phyloP scores from a whole-genome alignment of 495 filamentous ascomycete species.

The Aspergillus leporis region DNA sequence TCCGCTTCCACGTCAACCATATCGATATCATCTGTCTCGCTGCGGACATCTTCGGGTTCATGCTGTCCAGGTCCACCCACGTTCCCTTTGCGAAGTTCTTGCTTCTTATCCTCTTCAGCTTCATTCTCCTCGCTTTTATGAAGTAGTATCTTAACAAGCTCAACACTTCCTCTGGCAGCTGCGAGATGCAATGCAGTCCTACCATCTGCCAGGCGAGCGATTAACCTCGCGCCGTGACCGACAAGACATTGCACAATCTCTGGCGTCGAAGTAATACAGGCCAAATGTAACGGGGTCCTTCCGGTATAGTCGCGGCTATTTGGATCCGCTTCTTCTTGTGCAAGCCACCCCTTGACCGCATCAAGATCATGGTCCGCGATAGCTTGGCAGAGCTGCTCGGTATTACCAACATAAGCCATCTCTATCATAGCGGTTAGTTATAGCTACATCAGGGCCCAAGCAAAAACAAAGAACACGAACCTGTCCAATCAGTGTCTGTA shows the following conservation, averaged over 20 bases:
- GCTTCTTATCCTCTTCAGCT: constrained; percentile 59
- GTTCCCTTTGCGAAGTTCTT: constrained; percentile 46
- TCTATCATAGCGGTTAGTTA: constrained; percentile 25
- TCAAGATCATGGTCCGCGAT: constrained; percentile 70
- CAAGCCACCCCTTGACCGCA: constrained; percentile 66
- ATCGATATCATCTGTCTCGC: constrained; percentile 23
- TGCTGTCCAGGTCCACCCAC: constrained; percentile 41
- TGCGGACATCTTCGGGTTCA: constrained; percentile 1
- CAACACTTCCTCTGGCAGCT: constrained; percentile 62
- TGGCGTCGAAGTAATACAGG: constrained; percentile 62
- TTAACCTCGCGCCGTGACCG: constrained; percentile 69
- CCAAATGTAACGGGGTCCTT: constrained; percentile 75
- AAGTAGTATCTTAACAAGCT: constrained; percentile 69
- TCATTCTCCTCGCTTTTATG: constrained; percentile 70
- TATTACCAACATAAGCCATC: constrained; percentile 74
- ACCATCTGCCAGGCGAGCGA: constrained; percentile 73
- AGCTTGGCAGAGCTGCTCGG: constrained; percentile 68
- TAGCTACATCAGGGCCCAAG: background rate
- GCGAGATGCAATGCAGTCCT: constrained; percentile 78
- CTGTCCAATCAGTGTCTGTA: constrained; percentile 79
- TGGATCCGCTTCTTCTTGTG: constrained; percentile 58
- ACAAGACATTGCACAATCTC: constrained; percentile 71
- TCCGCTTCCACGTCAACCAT: constrained; percentile 40
- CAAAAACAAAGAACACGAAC: constrained; percentile 44
- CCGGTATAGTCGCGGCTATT: constrained; percentile 77